phyloP scores from a whole-genome alignment of 192 early-diverging fungal species.

The Dimargaris cristalligena region DNA sequence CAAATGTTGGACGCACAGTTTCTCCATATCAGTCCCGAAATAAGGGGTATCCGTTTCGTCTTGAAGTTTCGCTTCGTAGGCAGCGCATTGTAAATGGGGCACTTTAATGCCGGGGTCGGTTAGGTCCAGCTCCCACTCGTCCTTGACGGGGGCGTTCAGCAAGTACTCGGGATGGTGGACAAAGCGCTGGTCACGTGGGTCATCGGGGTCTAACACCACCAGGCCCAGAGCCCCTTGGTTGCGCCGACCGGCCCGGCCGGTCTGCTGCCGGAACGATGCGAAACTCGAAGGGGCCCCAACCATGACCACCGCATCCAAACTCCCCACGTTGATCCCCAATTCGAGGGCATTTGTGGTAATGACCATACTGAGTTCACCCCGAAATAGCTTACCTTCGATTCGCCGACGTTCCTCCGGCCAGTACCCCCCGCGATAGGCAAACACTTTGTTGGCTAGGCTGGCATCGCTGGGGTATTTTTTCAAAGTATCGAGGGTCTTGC shows the following conservation, averaged over 20 bases:
- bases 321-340: constrained; percentile 54
- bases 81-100: constrained; percentile 45
- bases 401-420: constrained; percentile 33
- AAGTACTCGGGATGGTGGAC: constrained; percentile 28
- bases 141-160: constrained; percentile 21
- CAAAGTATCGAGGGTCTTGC: constrained; percentile 21
- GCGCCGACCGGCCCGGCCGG: constrained; percentile 46
- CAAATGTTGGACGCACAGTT: constrained; percentile 15
- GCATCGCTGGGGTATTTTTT: constrained; percentile 20
- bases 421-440: constrained; percentile 71
- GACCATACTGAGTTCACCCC: constrained; percentile 34
- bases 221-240: constrained; percentile 35
- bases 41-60: constrained; percentile 12
- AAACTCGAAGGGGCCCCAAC: constrained; percentile 36
- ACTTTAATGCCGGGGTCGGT: constrained; percentile 22
- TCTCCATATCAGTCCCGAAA: constrained; percentile 15
- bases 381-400: constrained; percentile 43
- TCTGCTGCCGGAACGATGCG: constrained; percentile 35
- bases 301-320: constrained; percentile 44
- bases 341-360: constrained; percentile 60
- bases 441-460: constrained; percentile 19
- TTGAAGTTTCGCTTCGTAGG: constrained; percentile 26
- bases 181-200: constrained; percentile 35
- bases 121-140: constrained; percentile 20
- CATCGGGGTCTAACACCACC: constrained; percentile 25